Percentiles rank a stretch among this genome's conserved stretches.
These are phyloP conservation scores for Filobasidium wieringae DNA, from an alignment of 768 basidiomycete genomes.

Conservation along the genomic window DNA sequence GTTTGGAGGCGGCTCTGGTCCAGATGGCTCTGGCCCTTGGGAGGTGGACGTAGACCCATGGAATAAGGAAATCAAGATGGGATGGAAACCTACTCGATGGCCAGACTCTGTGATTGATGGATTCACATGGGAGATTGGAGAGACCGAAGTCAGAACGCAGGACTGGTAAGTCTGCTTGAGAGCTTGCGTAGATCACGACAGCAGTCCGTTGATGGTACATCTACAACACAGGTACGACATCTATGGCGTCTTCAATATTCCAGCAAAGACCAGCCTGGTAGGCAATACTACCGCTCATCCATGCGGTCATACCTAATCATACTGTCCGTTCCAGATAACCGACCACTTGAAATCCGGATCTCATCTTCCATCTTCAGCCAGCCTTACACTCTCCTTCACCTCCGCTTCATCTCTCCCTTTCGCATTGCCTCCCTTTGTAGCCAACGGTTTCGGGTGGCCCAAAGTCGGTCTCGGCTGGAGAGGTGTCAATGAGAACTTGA, in stretches of 20 bases:
- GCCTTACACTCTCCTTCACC: constrained; percentile 58
- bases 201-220: background rate
- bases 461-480: constrained; percentile 63
- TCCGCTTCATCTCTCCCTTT: constrained; percentile 73
- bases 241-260: constrained; percentile 64
- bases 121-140: constrained; percentile 55
- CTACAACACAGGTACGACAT: constrained; percentile 58
- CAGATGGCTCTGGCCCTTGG: constrained; percentile 48
- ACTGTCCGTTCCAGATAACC: constrained; percentile 16
- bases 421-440: constrained; percentile 62
- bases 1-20: constrained; percentile 53
- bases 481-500: constrained; percentile 69
- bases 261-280: constrained; percentile 56
- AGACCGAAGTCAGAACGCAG: constrained; percentile 55
- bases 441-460: constrained; percentile 76
- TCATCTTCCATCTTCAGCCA: constrained; percentile 14
- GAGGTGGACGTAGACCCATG: constrained; percentile 47
- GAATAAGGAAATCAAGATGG: constrained; percentile 45
- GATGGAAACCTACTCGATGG: constrained; percentile 74
- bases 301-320: constrained; percentile 37
- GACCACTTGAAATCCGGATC: constrained; percentile 5
- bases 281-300: constrained; percentile 6
- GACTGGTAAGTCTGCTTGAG: constrained; percentile 55
- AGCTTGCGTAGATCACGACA: background rate
- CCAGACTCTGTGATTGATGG: constrained; percentile 62